These are phyloP conservation scores for Samsoniella hepiali DNA, from an alignment of 2,329 filamentous ascomycete species.

Conservation along the genomic window DNA sequence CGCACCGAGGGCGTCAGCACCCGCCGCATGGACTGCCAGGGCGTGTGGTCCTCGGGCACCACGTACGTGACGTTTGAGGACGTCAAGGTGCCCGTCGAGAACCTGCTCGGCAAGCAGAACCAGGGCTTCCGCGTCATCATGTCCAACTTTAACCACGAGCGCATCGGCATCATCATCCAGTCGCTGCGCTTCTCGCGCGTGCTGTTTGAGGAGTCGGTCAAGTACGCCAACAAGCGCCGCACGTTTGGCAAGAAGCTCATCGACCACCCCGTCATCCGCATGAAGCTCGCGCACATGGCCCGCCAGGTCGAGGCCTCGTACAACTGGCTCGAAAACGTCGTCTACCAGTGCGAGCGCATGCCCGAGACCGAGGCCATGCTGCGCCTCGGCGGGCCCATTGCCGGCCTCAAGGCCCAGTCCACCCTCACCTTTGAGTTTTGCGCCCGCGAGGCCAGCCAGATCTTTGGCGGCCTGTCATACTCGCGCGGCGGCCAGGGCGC, in stretches of 20 bases:
- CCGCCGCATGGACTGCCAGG: slow-evolving; percentile 96
- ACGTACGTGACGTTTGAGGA: slow-evolving; percentile 99
- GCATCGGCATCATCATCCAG: slow-evolving; percentile 98
- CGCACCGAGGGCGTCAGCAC: slow-evolving; percentile 85
- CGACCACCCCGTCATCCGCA: slow-evolving; percentile 92
- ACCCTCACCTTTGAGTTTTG: slow-evolving; percentile 98
- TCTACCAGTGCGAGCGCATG: slow-evolving; percentile 93
- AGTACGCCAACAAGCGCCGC: slow-evolving; percentile 94
- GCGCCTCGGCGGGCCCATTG: slow-evolving; percentile 90
- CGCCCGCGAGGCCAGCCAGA: slow-evolving; percentile 92
- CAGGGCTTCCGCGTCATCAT: slow-evolving; percentile 98
- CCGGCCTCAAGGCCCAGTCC: slow-evolving; percentile 86
- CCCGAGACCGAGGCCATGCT: slow-evolving; percentile 93
- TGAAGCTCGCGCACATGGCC: slow-evolving; percentile 98
- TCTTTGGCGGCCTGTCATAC: slow-evolving; percentile 93
- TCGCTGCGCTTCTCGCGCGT: slow-evolving; percentile 92
- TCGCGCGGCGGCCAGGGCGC: slow-evolving; percentile 89
- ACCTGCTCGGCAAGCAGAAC: slow-evolving; percentile 96
- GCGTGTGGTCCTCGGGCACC: slow-evolving; percentile 91
- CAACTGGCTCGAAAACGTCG: slow-evolving; percentile 92
- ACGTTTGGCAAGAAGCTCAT: slow-evolving; percentile 97
- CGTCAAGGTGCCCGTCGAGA: slow-evolving; percentile 99
- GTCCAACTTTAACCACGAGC: slow-evolving; percentile 99
- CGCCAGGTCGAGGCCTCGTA: slow-evolving; percentile 96
- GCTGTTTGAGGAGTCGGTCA: slow-evolving; percentile 94